phyloP scores from a whole-genome alignment of 768 basidiomycete species.

The Boletus tomentosulus region DNA sequence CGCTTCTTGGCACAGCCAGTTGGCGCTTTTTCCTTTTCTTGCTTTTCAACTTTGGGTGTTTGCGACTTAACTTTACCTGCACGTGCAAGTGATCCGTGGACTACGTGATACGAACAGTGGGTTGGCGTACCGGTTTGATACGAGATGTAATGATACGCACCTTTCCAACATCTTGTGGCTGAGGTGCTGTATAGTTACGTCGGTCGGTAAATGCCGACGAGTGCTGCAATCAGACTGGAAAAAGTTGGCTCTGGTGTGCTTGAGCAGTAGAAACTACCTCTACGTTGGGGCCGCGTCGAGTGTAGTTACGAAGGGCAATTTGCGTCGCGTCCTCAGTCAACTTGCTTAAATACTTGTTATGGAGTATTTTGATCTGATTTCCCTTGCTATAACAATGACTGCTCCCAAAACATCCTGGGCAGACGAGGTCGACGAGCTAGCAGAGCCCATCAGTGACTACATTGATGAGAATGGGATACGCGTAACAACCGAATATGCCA shows the following conservation, averaged over 20 bases:
- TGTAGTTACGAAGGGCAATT: too few species aligned
- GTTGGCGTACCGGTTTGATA: background rate
- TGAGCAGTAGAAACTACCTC: too few species aligned
- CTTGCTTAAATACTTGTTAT: constrained; percentile 6
- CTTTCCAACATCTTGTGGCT: constrained; percentile 43
- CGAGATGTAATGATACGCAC: constrained; percentile 31
- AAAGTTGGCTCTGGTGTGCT: background rate
- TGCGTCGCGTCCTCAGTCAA: too few species aligned
- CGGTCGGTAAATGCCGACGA: constrained; percentile 26
- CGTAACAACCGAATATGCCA: constrained; percentile 73
- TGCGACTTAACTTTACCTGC: constrained; percentile 99
- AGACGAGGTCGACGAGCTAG: constrained; percentile 79
- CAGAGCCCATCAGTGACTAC: constrained; percentile 56
- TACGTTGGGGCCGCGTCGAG: too few species aligned
- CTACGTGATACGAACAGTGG: constrained; percentile 34
- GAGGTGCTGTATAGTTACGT: constrained; percentile 37
- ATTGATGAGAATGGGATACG: constrained; percentile 85
- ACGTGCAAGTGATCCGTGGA: constrained; percentile 98
- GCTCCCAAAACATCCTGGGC: constrained; percentile 76
- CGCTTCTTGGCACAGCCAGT: constrained; percentile 98
- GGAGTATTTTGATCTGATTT: constrained; percentile 8
- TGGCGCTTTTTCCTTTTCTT: constrained; percentile 97
- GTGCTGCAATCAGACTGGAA: background rate
- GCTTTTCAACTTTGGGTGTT: constrained; percentile 94
- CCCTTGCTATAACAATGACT: constrained; percentile 14